phyloP scores from a whole-genome alignment of 106 monocot species.

The Cymbidium sinense region DNA sequence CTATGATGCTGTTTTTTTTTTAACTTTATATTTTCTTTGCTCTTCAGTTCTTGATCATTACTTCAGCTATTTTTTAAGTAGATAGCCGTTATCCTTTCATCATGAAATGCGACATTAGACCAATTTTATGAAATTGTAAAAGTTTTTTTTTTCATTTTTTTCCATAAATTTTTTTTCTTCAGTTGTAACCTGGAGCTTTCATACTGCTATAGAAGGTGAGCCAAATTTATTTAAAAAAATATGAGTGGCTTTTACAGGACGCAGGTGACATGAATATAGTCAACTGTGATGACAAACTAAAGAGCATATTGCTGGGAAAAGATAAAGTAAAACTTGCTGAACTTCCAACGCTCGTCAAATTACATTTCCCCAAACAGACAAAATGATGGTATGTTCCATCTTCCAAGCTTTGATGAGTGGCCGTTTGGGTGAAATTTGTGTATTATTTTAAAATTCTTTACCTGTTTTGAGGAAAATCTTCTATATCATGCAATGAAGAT shows the following conservation, averaged over 20 bases:
- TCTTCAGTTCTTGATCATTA: too few species aligned
- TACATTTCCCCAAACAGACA: slow-evolving; percentile 59
- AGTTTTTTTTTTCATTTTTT: too few species aligned
- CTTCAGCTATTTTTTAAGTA: too few species aligned
- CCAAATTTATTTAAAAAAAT: neutral
- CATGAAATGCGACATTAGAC: too few species aligned
- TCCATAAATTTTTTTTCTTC: neutral
- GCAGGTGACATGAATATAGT: slow-evolving; percentile 64
- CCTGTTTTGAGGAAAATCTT: neutral
- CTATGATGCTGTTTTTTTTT: too few species aligned
- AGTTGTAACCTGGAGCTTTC: neutral
- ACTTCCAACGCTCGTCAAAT: slow-evolving; percentile 63
- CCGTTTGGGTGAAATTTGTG: neutral
- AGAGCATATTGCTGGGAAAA: slow-evolving; percentile 69
- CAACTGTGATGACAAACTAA: slow-evolving; percentile 81
- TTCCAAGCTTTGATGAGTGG: neutral
- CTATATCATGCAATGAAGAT: neutral
- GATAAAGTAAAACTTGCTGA: slow-evolving; percentile 63
- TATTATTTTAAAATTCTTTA: neutral
- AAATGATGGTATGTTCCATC: slow-evolving; percentile 20
- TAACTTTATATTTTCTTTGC: too few species aligned
- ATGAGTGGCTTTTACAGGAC: slow-evolving; percentile 47
- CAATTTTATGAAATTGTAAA: too few species aligned
- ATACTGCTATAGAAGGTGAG: neutral
- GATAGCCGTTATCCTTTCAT: too few species aligned